Conservation (phyloP, 495 filamentous ascomycete species). For the Amorphotheca resinae region DNA sequence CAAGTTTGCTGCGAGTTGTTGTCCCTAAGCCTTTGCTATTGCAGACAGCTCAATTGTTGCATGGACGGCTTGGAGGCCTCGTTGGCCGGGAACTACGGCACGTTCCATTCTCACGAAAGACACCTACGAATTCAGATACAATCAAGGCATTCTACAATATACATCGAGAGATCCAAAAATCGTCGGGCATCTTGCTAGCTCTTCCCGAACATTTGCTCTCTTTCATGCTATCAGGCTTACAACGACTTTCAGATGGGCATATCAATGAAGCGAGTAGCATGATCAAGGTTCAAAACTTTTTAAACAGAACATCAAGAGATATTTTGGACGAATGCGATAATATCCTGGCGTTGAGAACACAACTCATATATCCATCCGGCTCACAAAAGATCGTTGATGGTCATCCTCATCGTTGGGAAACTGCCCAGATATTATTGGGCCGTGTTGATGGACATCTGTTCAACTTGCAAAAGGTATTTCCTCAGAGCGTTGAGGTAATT, state of each 20-base stretch:
- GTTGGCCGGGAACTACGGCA: slow-evolving; percentile 8
- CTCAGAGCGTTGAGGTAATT: slow-evolving; percentile 29
- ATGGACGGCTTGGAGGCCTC: slow-evolving; percentile 10
- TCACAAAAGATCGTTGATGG: slow-evolving; percentile 7
- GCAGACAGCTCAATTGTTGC: slow-evolving; percentile 10
- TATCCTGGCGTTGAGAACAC: slow-evolving; percentile 4
- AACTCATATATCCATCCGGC: slow-evolving; percentile 13
- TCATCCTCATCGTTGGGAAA: slow-evolving; percentile 10
- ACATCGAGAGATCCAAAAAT: slow-evolving; percentile 2
- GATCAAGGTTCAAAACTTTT: slow-evolving; percentile 10
- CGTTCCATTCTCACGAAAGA: slow-evolving; percentile 11
- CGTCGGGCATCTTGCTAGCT: slow-evolving; percentile 6
- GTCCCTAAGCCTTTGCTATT: slow-evolving; percentile 12
- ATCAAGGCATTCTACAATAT: background rate
- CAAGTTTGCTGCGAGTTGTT: slow-evolving; percentile 7
- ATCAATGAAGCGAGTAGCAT: background rate
- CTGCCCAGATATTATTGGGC: slow-evolving; percentile 28
- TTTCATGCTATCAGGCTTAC: slow-evolving; percentile 8
- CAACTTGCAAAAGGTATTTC: slow-evolving; percentile 21
- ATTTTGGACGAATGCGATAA: slow-evolving; percentile 9
- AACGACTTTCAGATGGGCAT: slow-evolving; percentile 3
- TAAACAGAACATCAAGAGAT: slow-evolving; percentile 2
- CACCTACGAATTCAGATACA: background rate
- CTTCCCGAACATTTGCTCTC: slow-evolving; percentile 16
- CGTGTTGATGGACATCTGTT: slow-evolving; percentile 26